These are phyloP conservation scores for Chytriomyces hyalinus DNA, from an alignment of 192 early-diverging fungal genomes.

Conservation along the genomic window DNA sequence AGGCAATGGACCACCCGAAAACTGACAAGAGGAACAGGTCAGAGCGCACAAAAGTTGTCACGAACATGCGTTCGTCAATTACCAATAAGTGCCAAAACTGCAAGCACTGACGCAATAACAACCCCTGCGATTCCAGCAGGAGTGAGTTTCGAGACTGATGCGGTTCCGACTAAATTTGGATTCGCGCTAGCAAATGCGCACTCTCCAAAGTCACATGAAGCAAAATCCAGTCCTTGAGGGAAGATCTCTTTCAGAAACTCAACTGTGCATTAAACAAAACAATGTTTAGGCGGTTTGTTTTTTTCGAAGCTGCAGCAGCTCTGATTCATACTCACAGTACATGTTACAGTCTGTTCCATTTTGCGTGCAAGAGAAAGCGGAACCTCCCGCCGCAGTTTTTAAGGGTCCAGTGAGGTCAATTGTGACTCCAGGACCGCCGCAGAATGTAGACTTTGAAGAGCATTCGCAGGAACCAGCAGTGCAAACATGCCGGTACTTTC, in stretches of 20 bases:
- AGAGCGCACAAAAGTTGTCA: not conserved
- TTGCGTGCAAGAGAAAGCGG: slow-evolving; percentile 52
- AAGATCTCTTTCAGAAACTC: slow-evolving; percentile 55
- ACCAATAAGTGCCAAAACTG: slow-evolving; percentile 13
- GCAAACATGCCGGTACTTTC: slow-evolving; percentile 46
- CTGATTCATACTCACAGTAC: slow-evolving; percentile 30
- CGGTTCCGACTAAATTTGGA: slow-evolving; percentile 26
- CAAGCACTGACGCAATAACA: slow-evolving; percentile 17
- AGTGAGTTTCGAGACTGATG: not conserved
- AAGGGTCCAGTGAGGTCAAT: slow-evolving; percentile 47
- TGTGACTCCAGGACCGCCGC: slow-evolving; percentile 53
- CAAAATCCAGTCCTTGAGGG: slow-evolving; percentile 57
- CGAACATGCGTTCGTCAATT: not conserved
- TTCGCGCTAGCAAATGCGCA: slow-evolving; percentile 56
- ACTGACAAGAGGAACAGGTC: not conserved
- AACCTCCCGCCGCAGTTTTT: slow-evolving; percentile 45
- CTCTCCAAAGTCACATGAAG: slow-evolving; percentile 60
- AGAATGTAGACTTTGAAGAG: slow-evolving; percentile 51
- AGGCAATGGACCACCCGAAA: slow-evolving; percentile 34
- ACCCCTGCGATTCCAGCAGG: slow-evolving; percentile 34
- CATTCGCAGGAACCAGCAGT: slow-evolving; percentile 53
- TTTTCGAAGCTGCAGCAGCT: not conserved
- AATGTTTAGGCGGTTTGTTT: not conserved
- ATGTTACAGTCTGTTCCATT: slow-evolving; percentile 47
- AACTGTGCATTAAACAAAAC: slow-evolving; percentile 26